A percentile compares a stretch with the other conserved stretches of the same genome.
phyloP scores from a whole-genome alignment of 306 rosid genomes.

The Ormosia semicastrata region DNA sequence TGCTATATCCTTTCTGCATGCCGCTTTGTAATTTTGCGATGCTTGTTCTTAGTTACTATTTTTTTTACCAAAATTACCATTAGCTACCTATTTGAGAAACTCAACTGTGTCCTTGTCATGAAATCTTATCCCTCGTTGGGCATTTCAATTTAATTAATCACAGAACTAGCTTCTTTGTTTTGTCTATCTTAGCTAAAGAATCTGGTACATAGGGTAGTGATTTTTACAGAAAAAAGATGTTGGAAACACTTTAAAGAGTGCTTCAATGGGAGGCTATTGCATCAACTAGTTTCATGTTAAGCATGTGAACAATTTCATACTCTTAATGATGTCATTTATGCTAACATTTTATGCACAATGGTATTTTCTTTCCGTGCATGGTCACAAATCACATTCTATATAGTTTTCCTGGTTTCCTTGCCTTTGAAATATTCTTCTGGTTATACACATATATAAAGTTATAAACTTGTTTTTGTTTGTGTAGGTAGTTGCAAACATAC shows the following conservation, averaged over 20 bases:
- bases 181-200: neutral
- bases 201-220: neutral
- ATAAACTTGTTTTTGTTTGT: conserved; percentile 12
- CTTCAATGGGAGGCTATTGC: neutral
- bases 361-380: neutral
- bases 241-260: neutral
- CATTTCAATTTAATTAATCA: conserved; percentile 6
- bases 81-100: neutral
- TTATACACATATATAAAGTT: neutral
- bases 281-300: neutral
- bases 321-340: neutral
- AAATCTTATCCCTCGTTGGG: neutral
- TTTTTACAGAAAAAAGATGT: neutral
- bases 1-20: neutral
- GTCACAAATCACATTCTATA: neutral
- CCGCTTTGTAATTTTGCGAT: neutral
- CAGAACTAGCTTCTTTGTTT: neutral
- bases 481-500: conserved; percentile 87
- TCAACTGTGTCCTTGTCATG: neutral
- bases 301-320: neutral
- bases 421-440: neutral
- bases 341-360: neutral
- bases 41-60: neutral
- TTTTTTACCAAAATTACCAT: neutral
- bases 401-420: neutral